Conservation (phyloP, 2,329 filamentous ascomycete species). For the Sclerotinia glacialis region DNA sequence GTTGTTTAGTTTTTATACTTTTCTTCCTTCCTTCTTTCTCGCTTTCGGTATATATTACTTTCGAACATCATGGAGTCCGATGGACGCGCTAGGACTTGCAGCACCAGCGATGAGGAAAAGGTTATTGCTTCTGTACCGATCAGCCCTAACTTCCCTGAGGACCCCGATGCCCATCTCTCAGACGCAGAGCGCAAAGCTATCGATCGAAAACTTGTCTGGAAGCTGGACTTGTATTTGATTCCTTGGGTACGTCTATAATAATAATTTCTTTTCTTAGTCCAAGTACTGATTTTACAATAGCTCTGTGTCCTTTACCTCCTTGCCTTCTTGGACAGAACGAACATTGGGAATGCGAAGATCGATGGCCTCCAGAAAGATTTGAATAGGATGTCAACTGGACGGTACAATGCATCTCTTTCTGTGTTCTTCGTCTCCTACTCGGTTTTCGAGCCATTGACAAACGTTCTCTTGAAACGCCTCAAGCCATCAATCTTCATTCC, state of each 20-base stretch:
- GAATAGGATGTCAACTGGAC: constrained; percentile 52
- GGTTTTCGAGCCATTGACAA: constrained; percentile 72
- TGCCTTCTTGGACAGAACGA: constrained; percentile 72
- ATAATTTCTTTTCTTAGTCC: background rate
- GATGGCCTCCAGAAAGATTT: constrained; percentile 60
- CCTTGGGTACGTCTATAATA: constrained; percentile 48
- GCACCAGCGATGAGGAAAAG: constrained; percentile 21
- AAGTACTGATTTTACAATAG: constrained; percentile 35
- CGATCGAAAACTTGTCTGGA: constrained; percentile 60
- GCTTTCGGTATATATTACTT: background rate
- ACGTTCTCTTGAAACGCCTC: constrained; percentile 68
- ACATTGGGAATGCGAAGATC: constrained; percentile 73
- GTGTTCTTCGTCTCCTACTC: constrained; percentile 88
- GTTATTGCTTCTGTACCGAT: background rate
- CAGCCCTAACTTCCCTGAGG: constrained; percentile 35
- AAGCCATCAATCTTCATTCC: constrained; percentile 78
- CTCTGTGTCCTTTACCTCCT: constrained; percentile 73
- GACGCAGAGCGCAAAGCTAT: constrained; percentile 59
- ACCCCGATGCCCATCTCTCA: constrained; percentile 64
- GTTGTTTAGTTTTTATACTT: background rate
- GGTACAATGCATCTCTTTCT: constrained; percentile 74
- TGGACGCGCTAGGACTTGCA: constrained; percentile 3
- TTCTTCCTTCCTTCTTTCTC: background rate
- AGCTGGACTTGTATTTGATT: constrained; percentile 59
- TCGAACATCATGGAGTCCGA: constrained; percentile 16